Evolutionary conservation across 768 basidiomycete species (phyloP), one percentile per base, ranked within the genome.

Genomic region (Pulveroboletus sp.): DNA sequence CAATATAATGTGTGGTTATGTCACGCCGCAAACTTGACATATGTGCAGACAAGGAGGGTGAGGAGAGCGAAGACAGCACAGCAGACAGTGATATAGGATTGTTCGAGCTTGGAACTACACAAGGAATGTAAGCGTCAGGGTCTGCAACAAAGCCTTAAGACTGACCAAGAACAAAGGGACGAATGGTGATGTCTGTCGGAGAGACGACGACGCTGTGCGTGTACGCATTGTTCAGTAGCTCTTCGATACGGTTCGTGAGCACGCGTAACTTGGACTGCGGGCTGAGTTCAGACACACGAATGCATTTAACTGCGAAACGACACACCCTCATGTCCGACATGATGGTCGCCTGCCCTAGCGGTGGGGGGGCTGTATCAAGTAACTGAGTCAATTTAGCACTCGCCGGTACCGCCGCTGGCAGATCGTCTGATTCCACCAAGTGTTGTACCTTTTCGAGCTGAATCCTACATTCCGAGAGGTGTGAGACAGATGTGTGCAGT

Each of bases 201-300:
- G 76, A 74, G 27, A 86, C 63, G 3, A 73, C 59, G 24, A 90
- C 65, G 59, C 83, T 76, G 58, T 81, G 76, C 18, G 77, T 66
- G 59, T 81, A 89, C 3, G 83, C 84, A 41, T 87, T 81, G 55
- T 74, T 78, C 21, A 92, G 72, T 58, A 88, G 82, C 52, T 90
- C 89, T 60, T 88, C 82, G 7, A 80, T 67, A 33, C 78, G 78
- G 48, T 84, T 80, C 59, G 75, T 74, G 24, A 76, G 65, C 8
- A 79, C 75, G 51, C 74, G 76, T 50, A 81, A 75, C 56, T 72
- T 79, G 43, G 70, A 73, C 89, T 92, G 55, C 6, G 15, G 8
- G 5, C 17, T 27, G 11, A 14, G 47, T 17, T 58, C 15, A 57
- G 46, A 44, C n/a, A 37, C 39, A 36, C 3, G 8, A 21, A 9